Percentiles rank a stretch among this genome's conserved stretches.
phyloP scores from a whole-genome alignment of 2,329 filamentous ascomycete genomes.

The Bipolaris sorokiniana region DNA sequence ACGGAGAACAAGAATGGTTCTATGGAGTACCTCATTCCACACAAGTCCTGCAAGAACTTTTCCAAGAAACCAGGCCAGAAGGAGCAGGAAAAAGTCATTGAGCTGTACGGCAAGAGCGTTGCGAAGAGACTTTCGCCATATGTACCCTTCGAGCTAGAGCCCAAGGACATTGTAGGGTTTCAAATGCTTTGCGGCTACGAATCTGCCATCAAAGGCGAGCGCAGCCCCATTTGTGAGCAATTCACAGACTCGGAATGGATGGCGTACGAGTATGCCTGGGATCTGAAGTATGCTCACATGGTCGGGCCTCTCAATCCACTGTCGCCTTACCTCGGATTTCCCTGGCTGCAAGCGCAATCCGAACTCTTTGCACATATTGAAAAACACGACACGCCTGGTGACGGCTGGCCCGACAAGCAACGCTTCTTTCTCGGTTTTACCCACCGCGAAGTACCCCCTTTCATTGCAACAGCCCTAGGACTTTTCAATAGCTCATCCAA shows the following conservation, averaged over 20 bases:
- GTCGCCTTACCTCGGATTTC: conserved; percentile 65
- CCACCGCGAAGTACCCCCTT: conserved; percentile 70
- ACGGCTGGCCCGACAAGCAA: conserved; percentile 51
- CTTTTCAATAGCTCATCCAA: conserved; percentile 72
- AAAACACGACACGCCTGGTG: conserved; percentile 50
- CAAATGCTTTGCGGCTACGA: conserved; percentile 71
- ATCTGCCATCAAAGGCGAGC: conserved; percentile 64
- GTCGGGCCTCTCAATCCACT: conserved; percentile 65
- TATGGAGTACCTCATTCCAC: conserved; percentile 43
- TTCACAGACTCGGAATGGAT: conserved; percentile 69
- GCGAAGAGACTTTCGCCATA: conserved; percentile 32
- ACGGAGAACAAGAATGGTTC: conserved; percentile 36
- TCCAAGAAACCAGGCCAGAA: conserved; percentile 40
- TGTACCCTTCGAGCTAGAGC: conserved; percentile 63
- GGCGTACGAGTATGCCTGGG: conserved; percentile 67
- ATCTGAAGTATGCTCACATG: conserved; percentile 69
- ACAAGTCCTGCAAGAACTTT: conserved; percentile 46
- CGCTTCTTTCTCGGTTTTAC: conserved; percentile 72
- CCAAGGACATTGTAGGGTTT: conserved; percentile 67
- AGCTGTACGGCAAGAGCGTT: conserved; percentile 35
- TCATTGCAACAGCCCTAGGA: conserved; percentile 69
- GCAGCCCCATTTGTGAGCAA: conserved; percentile 63
- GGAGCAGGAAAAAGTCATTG: conserved; percentile 38
- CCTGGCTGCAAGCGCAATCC: conserved; percentile 68
- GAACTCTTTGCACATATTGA: conserved; percentile 36